phyloP scores from a whole-genome alignment of 1,139 yeast species.

The Scheffersomyces segobiensis region DNA sequence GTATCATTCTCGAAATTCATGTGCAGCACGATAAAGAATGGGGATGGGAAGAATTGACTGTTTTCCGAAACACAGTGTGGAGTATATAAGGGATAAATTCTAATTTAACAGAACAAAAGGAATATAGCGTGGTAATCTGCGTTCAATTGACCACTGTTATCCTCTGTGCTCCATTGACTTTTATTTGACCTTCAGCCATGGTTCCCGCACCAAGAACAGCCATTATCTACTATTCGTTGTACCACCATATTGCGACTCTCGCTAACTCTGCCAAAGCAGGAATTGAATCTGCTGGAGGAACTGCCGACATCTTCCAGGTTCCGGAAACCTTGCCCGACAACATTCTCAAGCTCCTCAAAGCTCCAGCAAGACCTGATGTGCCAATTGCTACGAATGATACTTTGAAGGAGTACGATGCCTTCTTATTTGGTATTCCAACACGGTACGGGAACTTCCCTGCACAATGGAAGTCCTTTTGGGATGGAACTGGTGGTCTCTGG shows the following conservation, averaged over 20 bases:
- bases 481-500: slow-evolving; percentile 82
- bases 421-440: slow-evolving; percentile 81
- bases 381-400: slow-evolving; percentile 69
- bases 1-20: not conserved
- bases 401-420: slow-evolving; percentile 66
- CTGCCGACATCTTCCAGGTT: slow-evolving; percentile 72
- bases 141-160: not conserved
- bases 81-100: not conserved
- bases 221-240: slow-evolving; percentile 77
- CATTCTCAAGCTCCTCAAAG: slow-evolving; percentile 60
- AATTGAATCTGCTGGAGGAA: slow-evolving; percentile 71
- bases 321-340: slow-evolving; percentile 75
- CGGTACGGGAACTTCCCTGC: slow-evolving; percentile 83
- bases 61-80: not conserved
- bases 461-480: slow-evolving; percentile 82
- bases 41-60: not conserved
- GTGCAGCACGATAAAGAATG: not conserved
- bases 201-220: slow-evolving; percentile 34
- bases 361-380: slow-evolving; percentile 62
- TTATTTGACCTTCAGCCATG: slow-evolving; percentile 1
- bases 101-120: not conserved
- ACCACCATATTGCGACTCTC: slow-evolving; percentile 71
- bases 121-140: not conserved
- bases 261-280: slow-evolving; percentile 75
- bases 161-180: not conserved